A percentile compares a stretch with the other conserved stretches of the same genome.
Evolutionary conservation across 192 early-diverging fungal species (phyloP).

Genomic region (Mortierella claussenii): DNA sequence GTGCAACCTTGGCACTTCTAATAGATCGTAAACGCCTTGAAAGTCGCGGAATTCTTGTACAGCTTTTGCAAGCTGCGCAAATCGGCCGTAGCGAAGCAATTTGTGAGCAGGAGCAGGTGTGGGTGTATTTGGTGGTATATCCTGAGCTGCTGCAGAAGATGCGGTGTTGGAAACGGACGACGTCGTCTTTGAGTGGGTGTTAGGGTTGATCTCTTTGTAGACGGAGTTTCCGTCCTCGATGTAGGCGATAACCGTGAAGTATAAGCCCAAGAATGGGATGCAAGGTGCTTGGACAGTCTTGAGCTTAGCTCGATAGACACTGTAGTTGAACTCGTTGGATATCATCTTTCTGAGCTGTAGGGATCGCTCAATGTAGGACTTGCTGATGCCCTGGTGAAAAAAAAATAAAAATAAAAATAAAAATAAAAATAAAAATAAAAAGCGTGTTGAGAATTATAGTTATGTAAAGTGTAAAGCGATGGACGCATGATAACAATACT

Average conservation of each 20-base stretch:
- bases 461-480: too few species aligned
- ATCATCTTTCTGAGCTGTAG: conserved; percentile 27
- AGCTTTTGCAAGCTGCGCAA: conserved; percentile 22
- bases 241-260: conserved; percentile 31
- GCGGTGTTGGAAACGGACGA: background rate
- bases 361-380: conserved; percentile 31
- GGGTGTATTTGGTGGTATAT: conserved; percentile 11
- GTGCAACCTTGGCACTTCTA: conserved; percentile 50
- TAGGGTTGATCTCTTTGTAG: conserved; percentile 33
- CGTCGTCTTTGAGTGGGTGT: background rate
- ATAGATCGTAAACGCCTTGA: conserved; percentile 44
- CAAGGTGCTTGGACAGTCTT: conserved; percentile 43
- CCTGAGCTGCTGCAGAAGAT: background rate
- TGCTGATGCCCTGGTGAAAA: conserved; percentile 45
- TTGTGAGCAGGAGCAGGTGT: conserved; percentile 12
- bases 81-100: conserved; percentile 40
- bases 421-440: background rate
- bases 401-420: background rate
- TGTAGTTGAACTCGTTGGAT: conserved; percentile 37
- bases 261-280: conserved; percentile 44
- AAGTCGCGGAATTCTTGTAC: conserved; percentile 45
- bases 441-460: too few species aligned
- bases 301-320: conserved; percentile 32
- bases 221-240: conserved; percentile 48
- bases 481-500: too few species aligned